Base-by-base conservation (phyloP, 1,284 basidiomycete species). In the Leccinum huronense region DNA sequence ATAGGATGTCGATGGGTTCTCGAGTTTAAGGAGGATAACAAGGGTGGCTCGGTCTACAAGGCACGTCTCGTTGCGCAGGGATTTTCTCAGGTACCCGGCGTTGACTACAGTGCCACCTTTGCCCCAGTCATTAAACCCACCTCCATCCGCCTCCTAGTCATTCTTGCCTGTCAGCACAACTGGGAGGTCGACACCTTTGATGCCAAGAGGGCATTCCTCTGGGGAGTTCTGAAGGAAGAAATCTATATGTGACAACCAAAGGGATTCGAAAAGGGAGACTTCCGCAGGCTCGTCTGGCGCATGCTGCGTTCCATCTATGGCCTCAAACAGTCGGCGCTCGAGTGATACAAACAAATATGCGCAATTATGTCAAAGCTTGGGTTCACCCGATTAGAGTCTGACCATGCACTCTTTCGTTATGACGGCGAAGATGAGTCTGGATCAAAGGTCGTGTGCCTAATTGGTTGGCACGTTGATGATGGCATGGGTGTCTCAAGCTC, bases 321-420 rank as follows among this genome's bases (percentile, higher is more conserved):
- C 0, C 13, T 67, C 1, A 67, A 67, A 5, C 65, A 67, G 4
- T 62, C 62, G 0, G 55, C 45, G 0, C 16, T 63, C 0, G 30
- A 67, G 3, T 66, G 65, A 60, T 66, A 67, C 3, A 9, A 51
- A 2, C 66, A 63, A 11, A 58, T 67, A 1, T 27, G 55, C 4
- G 2, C 8, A 0, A 13, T 66, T 0, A 64, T 67, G 60, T 7
- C 33, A 0, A 55, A 62, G 0, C 40, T 67, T 0, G 64, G 59
- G 1, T 65, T 66, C 23, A 33, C 2, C 0, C 7, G 34, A 0
- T 3, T n/a, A 0, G 13, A 55, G 0, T 9, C 36, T 0, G 63
- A 66, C 9, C 66, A 63, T 19, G 42, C 61, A 0, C 2, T 74
- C 0, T 72, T 77, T 10, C 63, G 36, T 38, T 36, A 65, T 57